Evolutionary conservation across 2,329 filamentous ascomycete species (phyloP).

Genomic region (Fusarium graminum): DNA sequence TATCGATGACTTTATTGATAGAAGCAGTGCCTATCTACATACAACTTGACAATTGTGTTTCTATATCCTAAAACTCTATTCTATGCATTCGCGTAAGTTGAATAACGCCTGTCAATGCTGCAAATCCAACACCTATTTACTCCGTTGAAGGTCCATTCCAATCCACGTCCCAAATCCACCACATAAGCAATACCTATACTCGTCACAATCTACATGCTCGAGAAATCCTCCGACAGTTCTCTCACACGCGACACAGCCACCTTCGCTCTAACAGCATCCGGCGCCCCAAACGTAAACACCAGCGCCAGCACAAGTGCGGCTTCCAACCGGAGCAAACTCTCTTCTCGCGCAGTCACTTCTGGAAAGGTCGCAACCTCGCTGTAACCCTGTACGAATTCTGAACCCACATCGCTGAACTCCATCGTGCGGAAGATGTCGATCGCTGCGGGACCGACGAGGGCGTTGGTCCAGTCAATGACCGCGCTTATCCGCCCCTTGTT

Average conservation of each 20-base stretch:
- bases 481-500: constrained; percentile 3
- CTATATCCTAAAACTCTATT: background rate
- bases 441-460: constrained; percentile 12
- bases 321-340: constrained; percentile 5
- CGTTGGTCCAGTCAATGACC: constrained; percentile 23
- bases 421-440: constrained; percentile 22
- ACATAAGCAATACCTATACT: background rate
- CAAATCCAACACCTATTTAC: background rate
- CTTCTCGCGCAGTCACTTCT: fast-evolving
- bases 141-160: background rate
- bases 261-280: background rate
- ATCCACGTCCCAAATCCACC: fast-evolving
- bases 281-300: constrained; percentile 9
- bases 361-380: fast-evolving
- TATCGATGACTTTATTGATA: too few species aligned
- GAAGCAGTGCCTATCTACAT: background rate
- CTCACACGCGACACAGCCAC: constrained; percentile 3
- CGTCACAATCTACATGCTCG: background rate
- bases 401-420: constrained; percentile 7
- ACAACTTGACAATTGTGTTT: background rate
- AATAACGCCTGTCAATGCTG: background rate
- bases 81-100: constrained; percentile 4
- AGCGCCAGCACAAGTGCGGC: constrained; percentile 25
- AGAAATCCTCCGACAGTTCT: background rate
- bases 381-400: constrained; percentile 2